These are phyloP conservation scores for Boletus sp. DNA, from an alignment of 768 basidiomycete species.

Conservation along the genomic window DNA sequence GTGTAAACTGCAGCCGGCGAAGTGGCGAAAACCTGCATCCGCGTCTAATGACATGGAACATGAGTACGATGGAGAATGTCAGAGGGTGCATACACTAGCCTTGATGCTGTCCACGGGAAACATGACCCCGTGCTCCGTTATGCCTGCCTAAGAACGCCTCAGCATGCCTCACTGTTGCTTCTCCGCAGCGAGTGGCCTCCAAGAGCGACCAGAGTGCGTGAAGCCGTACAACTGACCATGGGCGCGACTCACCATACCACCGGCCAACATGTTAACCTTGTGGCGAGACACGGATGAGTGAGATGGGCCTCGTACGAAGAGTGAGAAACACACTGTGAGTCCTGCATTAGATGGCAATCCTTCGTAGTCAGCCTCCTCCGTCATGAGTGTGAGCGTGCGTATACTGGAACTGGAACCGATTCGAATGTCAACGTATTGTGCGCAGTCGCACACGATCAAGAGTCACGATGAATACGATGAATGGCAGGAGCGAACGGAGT, in stretches of 20 bases:
- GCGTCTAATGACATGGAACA: constrained; percentile 56
- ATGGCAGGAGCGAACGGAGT: not conserved
- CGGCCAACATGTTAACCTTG: constrained; percentile 95
- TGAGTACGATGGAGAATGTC: constrained; percentile 1
- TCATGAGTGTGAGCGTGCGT: constrained; percentile 26
- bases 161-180: constrained; percentile 6
- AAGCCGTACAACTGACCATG: not conserved
- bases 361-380: constrained; percentile 60
- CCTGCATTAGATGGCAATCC: constrained; percentile 72
- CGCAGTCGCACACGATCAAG: constrained; percentile 3
- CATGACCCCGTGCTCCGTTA: constrained; percentile 99
- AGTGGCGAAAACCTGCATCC: constrained; percentile 96
- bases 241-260: constrained; percentile 73
- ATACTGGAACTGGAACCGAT: not conserved
- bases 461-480: not conserved
- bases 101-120: constrained; percentile 99
- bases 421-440: constrained; percentile 6
- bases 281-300: constrained; percentile 9
- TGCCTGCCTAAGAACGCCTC: constrained; percentile 73
- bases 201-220: not conserved
- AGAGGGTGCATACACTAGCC: constrained; percentile 44
- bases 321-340: constrained; percentile 49
- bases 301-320: constrained; percentile 10
- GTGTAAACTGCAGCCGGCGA: constrained; percentile 85
- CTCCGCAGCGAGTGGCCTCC: not conserved